Evolutionary conservation across 176 grass and related monocot species (phyloP), one percentile per base, ranked within the genome.

Genomic region (Eremochloa ophiuroides): DNA sequence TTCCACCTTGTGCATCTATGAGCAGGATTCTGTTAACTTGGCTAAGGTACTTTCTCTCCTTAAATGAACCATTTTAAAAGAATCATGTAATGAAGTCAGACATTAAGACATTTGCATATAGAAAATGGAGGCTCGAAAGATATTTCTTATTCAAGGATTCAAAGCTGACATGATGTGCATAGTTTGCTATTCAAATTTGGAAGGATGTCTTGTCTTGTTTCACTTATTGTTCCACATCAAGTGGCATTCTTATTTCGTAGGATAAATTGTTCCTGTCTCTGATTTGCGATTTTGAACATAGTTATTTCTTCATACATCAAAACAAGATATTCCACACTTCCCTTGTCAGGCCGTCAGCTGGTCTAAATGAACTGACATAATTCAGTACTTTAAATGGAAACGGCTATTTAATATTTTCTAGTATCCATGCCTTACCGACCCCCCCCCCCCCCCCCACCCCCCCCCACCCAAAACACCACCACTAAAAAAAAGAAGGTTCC

Each of bases 1-100:
- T 62, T 81, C 78, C 34, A 94, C 92, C 44, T 78, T 98, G 78
- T 98, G 88, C 73, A 82, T 98, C 83, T 78, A 63, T 40, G 85
- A 92, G 66, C 84, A 88, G 71, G 76, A 86, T 63, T 80, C 92
- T 55, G 84, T 98, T 84, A 71, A 82, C 81, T 87, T 98, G 73
- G 60, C 85, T 81, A 91, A 95, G 91, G 95, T 98, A 91, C 9
- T 51, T 89, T 61, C 37, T 82, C 53, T 76, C 47, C 29, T 77
- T 65, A 73, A n/a, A 28, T 81, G 63, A 85, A 74, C 66, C 22
- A 53, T 85, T 13, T 69, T 3, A 41, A 59, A 46, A 40, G 33
- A 51, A 62, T 70, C 56, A 42, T 71, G 14, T 53, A 64, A 40
- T 64, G 4, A 51, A 50, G 20, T 75, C 46, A 79, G 17, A 55